A percentile compares a stretch with the other conserved stretches of the same genome.
Conservation (phyloP, 805 yeast species). For the Lachancea sp. region DNA sequence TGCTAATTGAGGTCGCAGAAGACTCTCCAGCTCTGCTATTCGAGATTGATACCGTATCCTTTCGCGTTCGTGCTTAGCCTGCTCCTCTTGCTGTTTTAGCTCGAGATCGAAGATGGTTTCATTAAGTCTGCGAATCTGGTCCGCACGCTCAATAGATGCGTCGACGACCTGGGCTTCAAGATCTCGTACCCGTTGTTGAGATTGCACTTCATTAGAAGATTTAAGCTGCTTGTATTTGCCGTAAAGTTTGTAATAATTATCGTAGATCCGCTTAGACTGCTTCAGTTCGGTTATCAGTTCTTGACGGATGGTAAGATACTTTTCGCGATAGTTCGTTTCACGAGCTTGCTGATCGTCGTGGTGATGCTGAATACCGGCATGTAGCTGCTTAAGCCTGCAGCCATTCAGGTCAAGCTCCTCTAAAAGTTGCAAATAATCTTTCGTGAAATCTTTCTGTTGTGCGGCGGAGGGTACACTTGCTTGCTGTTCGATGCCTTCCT, state of each 20-base stretch:
- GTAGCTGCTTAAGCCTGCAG: slow-evolving; percentile 18
- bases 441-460: slow-evolving; percentile 13
- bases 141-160: slow-evolving; percentile 21
- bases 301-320: slow-evolving; percentile 24
- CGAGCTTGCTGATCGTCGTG: slow-evolving; percentile 8
- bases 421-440: slow-evolving; percentile 19
- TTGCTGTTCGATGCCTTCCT: neutral
- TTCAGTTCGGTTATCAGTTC: slow-evolving; percentile 33
- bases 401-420: slow-evolving; percentile 26
- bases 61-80: slow-evolving; percentile 21
- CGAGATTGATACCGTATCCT: slow-evolving; percentile 21
- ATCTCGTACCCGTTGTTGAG: slow-evolving; percentile 14
- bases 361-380: slow-evolving; percentile 12
- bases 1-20: slow-evolving; percentile 1
- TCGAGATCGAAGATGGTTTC: slow-evolving; percentile 24
- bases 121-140: slow-evolving; percentile 27
- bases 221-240: slow-evolving; percentile 30
- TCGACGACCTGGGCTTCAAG: slow-evolving; percentile 26
- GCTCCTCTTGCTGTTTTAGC: slow-evolving; percentile 22
- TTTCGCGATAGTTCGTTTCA: slow-evolving; percentile 15
- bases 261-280: slow-evolving; percentile 32
- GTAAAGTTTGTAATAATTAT: slow-evolving; percentile 31
- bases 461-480: neutral
- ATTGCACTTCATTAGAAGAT: slow-evolving; percentile 6
- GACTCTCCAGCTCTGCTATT: slow-evolving; percentile 27